Conservation (phyloP, 1,284 basidiomycete species). For the Sporisorium scitamineum region DNA sequence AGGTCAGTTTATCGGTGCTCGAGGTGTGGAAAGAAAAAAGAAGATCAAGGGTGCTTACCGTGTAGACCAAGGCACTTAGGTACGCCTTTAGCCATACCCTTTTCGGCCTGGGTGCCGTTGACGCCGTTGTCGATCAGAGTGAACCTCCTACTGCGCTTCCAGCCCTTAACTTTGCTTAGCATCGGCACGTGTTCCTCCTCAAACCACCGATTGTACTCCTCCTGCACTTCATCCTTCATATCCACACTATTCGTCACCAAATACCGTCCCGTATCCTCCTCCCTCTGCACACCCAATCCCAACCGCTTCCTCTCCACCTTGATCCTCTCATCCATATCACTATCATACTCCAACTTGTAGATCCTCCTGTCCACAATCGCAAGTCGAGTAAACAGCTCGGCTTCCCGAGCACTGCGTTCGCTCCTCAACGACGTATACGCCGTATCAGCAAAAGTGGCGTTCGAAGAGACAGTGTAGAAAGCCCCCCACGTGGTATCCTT, state of each 20-base stretch:
- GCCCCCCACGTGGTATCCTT: conserved; percentile 59
- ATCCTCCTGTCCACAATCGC: conserved; percentile 69
- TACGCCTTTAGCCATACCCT: conserved; percentile 16
- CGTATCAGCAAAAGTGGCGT: conserved; percentile 63
- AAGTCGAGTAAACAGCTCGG: conserved; percentile 66
- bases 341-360: conserved; percentile 61
- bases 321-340: conserved; percentile 16
- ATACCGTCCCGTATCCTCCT: conserved; percentile 16
- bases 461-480: conserved; percentile 67
- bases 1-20: background rate
- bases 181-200: conserved; percentile 48
- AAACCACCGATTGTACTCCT: conserved; percentile 59
- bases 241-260: conserved; percentile 53
- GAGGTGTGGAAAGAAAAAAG: background rate
- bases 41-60: conserved; percentile 27
- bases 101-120: conserved; percentile 26
- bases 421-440: conserved; percentile 67
- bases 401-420: conserved; percentile 68
- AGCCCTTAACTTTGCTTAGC: conserved; percentile 53
- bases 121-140: conserved; percentile 56
- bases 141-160: conserved; percentile 57
- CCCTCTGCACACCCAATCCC: conserved; percentile 20
- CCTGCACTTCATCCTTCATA: conserved; percentile 11
- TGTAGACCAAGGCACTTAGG: conserved; percentile 49
- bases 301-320: conserved; percentile 1